Conservation (phyloP, 2,329 filamentous ascomycete species). For the Bipolaris oryzae region DNA sequence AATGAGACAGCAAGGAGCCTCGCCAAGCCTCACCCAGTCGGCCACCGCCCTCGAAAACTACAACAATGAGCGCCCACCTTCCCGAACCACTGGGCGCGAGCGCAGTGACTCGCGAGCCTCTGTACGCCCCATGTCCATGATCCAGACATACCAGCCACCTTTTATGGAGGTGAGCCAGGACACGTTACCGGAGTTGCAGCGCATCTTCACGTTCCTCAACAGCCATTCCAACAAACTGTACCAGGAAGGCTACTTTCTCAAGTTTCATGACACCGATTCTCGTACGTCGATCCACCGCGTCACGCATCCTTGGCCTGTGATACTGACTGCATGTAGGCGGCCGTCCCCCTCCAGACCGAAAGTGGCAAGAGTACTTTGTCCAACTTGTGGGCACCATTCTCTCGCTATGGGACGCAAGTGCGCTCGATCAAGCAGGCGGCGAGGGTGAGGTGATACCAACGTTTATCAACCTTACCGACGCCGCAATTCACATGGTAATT, state of each 20-base stretch:
- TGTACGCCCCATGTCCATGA: conserved; percentile 81
- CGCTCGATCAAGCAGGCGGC: conserved; percentile 84
- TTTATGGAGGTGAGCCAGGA: conserved; percentile 84
- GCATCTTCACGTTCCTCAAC: conserved; percentile 92
- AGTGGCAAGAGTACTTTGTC: conserved; percentile 96
- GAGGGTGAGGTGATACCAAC: conserved; percentile 85
- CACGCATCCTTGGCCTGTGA: conserved; percentile 13
- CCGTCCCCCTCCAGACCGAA: conserved; percentile 80
- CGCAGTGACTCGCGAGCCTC: conserved; percentile 57
- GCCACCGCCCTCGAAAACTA: conserved; percentile 40
- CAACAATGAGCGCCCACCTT: conserved; percentile 32
- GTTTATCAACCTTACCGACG: conserved; percentile 96
- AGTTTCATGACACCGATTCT: conserved; percentile 91
- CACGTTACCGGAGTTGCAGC: conserved; percentile 89
- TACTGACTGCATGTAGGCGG: conserved; percentile 67
- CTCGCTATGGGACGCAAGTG: conserved; percentile 93
- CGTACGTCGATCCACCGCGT: conserved; percentile 63
- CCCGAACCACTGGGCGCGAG: conserved; percentile 47
- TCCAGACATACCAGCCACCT: conserved; percentile 83
- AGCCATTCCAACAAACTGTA: conserved; percentile 96
- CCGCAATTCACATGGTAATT: conserved; percentile 93
- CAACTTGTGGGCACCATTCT: conserved; percentile 94
- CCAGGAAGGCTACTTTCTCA: conserved; percentile 96
- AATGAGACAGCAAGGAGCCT: conserved; percentile 27
- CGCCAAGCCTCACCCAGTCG: conserved; percentile 33